These are phyloP conservation scores for Leptographium galeiforme DNA, from an alignment of 2,329 filamentous ascomycete genomes.

Conservation along the genomic window DNA sequence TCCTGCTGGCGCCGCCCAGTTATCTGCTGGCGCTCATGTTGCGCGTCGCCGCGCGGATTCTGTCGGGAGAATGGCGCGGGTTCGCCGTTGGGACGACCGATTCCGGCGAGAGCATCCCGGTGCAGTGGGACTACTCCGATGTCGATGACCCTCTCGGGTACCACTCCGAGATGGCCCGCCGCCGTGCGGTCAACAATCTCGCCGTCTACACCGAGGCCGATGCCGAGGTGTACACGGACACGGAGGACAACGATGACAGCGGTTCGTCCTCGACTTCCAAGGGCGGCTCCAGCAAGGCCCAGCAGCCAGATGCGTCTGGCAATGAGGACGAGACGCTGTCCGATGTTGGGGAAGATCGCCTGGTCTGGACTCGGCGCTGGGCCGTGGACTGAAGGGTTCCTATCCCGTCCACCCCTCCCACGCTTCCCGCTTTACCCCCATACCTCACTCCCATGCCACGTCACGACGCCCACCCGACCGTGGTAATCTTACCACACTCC, in stretches of 20 bases:
- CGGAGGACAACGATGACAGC: conserved; percentile 5
- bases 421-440: background rate
- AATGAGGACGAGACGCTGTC: conserved; percentile 2
- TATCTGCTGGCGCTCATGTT: conserved; percentile 70
- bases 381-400: conserved; percentile 6
- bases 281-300: background rate
- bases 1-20: conserved; percentile 68
- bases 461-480: background rate
- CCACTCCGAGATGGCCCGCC: conserved; percentile 3
- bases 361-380: conserved; percentile 10
- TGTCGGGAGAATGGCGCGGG: conserved; percentile 49
- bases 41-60: conserved; percentile 64
- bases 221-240: conserved; percentile 6
- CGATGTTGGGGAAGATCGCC: conserved; percentile 6
- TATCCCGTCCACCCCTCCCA: background rate
- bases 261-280: background rate
- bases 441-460: background rate
- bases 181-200: conserved; percentile 1
- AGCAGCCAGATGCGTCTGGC: background rate
- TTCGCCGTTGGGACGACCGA: conserved; percentile 39
- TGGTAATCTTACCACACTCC: background rate
- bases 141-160: conserved; percentile 18
- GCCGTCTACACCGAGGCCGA: conserved; percentile 8
- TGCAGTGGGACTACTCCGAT: conserved; percentile 50
- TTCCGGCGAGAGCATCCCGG: conserved; percentile 38